Percentiles rank a stretch among this genome's conserved stretches.
phyloP scores from a whole-genome alignment of 2,329 filamentous ascomycete species.

The Penicillium palitans region DNA sequence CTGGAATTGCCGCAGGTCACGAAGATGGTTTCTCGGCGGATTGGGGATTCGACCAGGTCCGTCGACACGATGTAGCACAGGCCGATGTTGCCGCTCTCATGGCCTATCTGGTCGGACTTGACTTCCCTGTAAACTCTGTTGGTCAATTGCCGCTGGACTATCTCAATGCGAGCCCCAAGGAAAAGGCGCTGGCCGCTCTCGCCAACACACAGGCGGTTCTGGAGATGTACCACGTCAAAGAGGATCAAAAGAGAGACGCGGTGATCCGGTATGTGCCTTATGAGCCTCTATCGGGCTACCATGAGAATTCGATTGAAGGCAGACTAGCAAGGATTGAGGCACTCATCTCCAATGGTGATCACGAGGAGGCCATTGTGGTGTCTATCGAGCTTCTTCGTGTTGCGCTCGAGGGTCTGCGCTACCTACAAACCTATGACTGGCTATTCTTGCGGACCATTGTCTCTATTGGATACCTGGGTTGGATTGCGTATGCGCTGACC shows the following conservation, averaged over 20 bases:
- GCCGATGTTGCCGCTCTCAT: conserved; percentile 94
- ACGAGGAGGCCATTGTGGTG: conserved; percentile 75
- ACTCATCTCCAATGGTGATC: conserved; percentile 65
- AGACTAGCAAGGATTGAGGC: conserved; percentile 67
- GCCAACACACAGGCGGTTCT: conserved; percentile 84
- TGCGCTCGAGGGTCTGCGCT: conserved; percentile 79
- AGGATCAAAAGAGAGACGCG: conserved; percentile 73
- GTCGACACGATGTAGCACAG: conserved; percentile 87
- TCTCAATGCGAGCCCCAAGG: conserved; percentile 67
- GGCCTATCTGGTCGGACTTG: conserved; percentile 83
- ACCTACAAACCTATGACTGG: conserved; percentile 98
- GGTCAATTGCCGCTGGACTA: conserved; percentile 86
- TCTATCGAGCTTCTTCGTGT: conserved; percentile 75
- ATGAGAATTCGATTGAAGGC: conserved; percentile 60
- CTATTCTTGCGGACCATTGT: conserved; percentile 87
- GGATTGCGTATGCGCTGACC: conserved; percentile 89
- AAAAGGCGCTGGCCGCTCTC: conserved; percentile 81
- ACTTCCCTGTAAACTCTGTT: conserved; percentile 95
- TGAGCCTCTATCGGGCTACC: conserved; percentile 63
- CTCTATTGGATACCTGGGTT: conserved; percentile 87
- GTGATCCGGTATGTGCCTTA: conserved; percentile 79
- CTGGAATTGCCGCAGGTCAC: conserved; percentile 70
- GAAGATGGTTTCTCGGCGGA: conserved; percentile 84
- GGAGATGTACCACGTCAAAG: conserved; percentile 96
- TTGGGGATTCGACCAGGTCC: conserved; percentile 78